Percentiles rank a stretch among this genome's conserved stretches.
These are phyloP conservation scores for Trichoderma asperelloides DNA, from an alignment of 495 filamentous ascomycete genomes.

Conservation along the genomic window DNA sequence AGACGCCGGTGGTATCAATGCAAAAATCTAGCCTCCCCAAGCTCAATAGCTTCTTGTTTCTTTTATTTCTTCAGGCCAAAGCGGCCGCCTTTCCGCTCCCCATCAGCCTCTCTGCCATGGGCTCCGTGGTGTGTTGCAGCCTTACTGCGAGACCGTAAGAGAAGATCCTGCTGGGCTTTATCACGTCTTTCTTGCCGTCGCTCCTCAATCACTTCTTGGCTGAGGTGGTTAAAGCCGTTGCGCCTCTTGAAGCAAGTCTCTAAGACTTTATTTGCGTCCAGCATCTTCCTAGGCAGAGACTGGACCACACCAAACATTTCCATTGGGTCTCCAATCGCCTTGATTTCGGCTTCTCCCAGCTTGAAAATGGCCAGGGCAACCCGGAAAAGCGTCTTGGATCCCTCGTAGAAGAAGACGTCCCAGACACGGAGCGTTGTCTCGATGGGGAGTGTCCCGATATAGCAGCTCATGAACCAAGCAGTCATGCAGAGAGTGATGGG, in stretches of 20 bases:
- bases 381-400: slow-evolving; percentile 88
- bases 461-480: slow-evolving; percentile 98
- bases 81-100: slow-evolving; percentile 18
- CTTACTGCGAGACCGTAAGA: slow-evolving; percentile 11
- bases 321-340: slow-evolving; percentile 75
- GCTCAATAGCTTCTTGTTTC: slow-evolving; percentile 5
- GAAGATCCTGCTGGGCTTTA: slow-evolving; percentile 31
- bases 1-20: slow-evolving; percentile 9
- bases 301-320: slow-evolving; percentile 95
- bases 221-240: slow-evolving; percentile 77
- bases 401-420: slow-evolving; percentile 95
- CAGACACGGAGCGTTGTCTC: slow-evolving; percentile 87
- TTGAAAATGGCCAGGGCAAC: slow-evolving; percentile 91
- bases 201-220: slow-evolving; percentile 56
- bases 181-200: slow-evolving; percentile 50
- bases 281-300: slow-evolving; percentile 66
- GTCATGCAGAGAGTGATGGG: slow-evolving; percentile 89
- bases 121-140: not conserved
- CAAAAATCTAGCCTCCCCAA: not conserved
- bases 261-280: slow-evolving; percentile 74
- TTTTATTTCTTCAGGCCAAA: slow-evolving; percentile 28
- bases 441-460: slow-evolving; percentile 85
- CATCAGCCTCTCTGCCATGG: slow-evolving; percentile 6
- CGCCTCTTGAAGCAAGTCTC: slow-evolving; percentile 70
- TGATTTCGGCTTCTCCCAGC: slow-evolving; percentile 74